phyloP scores from a whole-genome alignment of 2,329 filamentous ascomycete genomes.

The Talaromyces albobiverticillius region DNA sequence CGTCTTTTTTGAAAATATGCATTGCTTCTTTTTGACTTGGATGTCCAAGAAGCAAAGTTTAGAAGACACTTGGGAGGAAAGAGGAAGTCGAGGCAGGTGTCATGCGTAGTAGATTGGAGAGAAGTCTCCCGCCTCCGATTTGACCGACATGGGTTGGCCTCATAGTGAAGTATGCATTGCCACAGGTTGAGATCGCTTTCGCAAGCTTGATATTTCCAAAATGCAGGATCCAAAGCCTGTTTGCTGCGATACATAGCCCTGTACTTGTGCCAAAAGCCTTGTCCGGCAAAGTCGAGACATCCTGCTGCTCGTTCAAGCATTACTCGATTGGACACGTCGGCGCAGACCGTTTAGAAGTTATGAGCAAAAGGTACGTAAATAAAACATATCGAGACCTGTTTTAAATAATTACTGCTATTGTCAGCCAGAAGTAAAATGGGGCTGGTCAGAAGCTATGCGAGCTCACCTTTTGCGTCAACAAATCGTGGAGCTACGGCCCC shows the following conservation, averaged over 20 bases:
- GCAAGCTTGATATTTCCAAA: constrained; percentile 33
- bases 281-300: constrained; percentile 50
- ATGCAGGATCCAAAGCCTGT: constrained; percentile 32
- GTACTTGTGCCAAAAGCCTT: constrained; percentile 42
- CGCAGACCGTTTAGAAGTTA: background rate
- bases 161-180: constrained; percentile 31
- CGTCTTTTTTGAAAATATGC: constrained; percentile 27
- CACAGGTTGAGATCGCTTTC: constrained; percentile 30
- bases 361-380: background rate
- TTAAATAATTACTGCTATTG: background rate
- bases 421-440: background rate
- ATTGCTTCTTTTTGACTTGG: constrained; percentile 21
- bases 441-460: background rate
- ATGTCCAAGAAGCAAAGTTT: constrained; percentile 21
- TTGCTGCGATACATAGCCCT: constrained; percentile 36
- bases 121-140: constrained; percentile 13
- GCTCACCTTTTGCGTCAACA: background rate
- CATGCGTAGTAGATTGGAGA: constrained; percentile 20
- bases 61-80: constrained; percentile 34
- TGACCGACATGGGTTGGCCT: constrained; percentile 19
- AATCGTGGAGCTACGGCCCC: background rate
- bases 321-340: constrained; percentile 24
- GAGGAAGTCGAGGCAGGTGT: constrained; percentile 37
- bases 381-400: constrained; percentile 1
- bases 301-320: constrained; percentile 53